These are phyloP conservation scores for Chalciporus chontae DNA, from an alignment of 768 basidiomycete species.

Conservation along the genomic window DNA sequence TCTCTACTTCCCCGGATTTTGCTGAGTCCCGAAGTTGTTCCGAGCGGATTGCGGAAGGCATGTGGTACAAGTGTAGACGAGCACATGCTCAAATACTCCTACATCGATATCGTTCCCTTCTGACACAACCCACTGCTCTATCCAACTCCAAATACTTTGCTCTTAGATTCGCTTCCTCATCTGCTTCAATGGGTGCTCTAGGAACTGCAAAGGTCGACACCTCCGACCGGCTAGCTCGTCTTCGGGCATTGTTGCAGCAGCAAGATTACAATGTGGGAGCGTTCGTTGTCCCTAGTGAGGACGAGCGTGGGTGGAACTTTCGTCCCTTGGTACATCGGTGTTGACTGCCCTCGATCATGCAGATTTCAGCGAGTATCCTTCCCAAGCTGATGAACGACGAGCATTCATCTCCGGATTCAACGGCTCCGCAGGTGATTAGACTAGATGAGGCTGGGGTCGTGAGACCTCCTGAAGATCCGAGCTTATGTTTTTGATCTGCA, in stretches of 20 bases:
- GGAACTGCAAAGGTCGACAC: constrained; percentile 54
- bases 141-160: background rate
- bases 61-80: constrained; percentile 24
- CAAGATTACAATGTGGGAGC: constrained; percentile 57
- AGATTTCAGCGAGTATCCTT: constrained; percentile 91
- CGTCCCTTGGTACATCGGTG: background rate
- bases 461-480: background rate
- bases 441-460: background rate
- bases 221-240: constrained; percentile 52
- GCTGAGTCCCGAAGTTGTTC: background rate
- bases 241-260: constrained; percentile 69
- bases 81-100: constrained; percentile 8
- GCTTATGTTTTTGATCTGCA: constrained; percentile 25
- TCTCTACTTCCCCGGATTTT: too few species aligned
- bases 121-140: constrained; percentile 3
- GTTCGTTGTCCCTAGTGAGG: constrained; percentile 85
- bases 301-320: constrained; percentile 65
- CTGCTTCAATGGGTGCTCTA: constrained; percentile 35
- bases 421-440: constrained; percentile 77
- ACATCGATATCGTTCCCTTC: constrained; percentile 23
- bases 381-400: constrained; percentile 78
- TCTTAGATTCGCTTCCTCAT: constrained; percentile 11
- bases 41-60: constrained; percentile 23
- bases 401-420: constrained; percentile 92
- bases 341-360: background rate